Conservation (phyloP, 2,329 filamentous ascomycete species). For the Arthrinium phaeospermum region DNA sequence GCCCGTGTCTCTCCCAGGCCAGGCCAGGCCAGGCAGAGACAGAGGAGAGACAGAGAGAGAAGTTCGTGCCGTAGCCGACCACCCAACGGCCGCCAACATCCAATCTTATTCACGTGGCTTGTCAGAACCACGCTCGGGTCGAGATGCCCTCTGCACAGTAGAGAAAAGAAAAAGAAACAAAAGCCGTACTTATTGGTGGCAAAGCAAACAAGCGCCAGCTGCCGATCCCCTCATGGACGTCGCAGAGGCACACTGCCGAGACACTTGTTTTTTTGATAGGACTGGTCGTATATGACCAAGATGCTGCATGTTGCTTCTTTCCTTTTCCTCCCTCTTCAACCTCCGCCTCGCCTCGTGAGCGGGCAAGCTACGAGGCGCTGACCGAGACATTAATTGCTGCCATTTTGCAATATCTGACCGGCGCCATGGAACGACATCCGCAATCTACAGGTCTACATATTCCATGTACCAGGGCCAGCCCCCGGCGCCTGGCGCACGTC, state of each 20-base stretch:
- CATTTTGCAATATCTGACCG: neutral
- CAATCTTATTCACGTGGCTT: conserved; percentile 16
- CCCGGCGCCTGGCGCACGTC: neutral
- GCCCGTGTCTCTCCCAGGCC: neutral
- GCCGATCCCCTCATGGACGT: neutral
- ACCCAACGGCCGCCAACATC: conserved; percentile 14
- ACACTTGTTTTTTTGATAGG: neutral
- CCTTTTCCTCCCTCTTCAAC: neutral
- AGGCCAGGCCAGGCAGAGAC: too few relatives aligned
- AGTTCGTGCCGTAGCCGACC: neutral
- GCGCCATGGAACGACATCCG: conserved; percentile 6
- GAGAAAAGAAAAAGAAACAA: neutral
- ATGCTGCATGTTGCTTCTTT: neutral
- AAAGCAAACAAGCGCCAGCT: conserved; percentile 8
- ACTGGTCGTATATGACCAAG: conserved; percentile 2
- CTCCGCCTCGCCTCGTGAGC: neutral
- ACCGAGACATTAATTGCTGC: neutral
- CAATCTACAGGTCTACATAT: neutral
- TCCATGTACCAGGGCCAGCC: neutral
- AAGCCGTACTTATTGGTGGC: neutral
- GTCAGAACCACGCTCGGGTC: conserved; percentile 9
- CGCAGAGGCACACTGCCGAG: conserved; percentile 1
- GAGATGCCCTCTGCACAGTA: conserved; percentile 7
- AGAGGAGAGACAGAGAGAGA: neutral
- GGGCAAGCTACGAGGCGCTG: neutral